Evolutionary conservation across 768 basidiomycete genomes (phyloP), one percentile per base, ranked within the genome.

Genomic region (Lentinus tigrinus): DNA sequence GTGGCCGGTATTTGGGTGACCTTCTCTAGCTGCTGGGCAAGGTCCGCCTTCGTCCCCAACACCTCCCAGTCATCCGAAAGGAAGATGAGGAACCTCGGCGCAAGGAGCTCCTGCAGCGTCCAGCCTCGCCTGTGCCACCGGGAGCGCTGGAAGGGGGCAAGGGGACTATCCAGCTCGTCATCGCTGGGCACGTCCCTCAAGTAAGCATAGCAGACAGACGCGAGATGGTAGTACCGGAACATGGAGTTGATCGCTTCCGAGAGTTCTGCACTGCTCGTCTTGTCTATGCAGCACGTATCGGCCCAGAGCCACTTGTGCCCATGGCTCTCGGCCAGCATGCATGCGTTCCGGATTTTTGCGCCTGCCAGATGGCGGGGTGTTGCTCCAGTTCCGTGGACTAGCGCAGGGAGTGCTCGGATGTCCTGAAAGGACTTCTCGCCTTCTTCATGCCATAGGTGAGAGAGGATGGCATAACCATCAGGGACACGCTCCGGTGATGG

Each of bases 201-300:
- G 23, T 56, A 43, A 13, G 38, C 55, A n/a, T 27, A 56, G 40
- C 55, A 56, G 19, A 50, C 21, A 3, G 27, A 23, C n/a, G 48
- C 37, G 8, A 34, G 39, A 21, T 23, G 6, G 39, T 56, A 56
- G 28, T 34, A 56, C 19, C 48, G 48, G 40, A 50, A 56, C 55
- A 56, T 56, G 26, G 48, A 21, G 48, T 56, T 56, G 47, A 56
- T 56, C 17, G 56, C 56, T 24, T 57, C 56, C 13, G 31, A 31
- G 31, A 57, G 56, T 28, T 57, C 56, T 5, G 39, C 38, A 23
- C 47, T 56, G 54, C 54, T 56, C 24, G 46, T 48, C 48, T 56
- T 56, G 48, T 56, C 47, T 43, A 56, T 56, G 39, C 55, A 56
- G 47, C 55, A 56, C n/a, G 55, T 56, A 21, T 56, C 56, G 50